These are phyloP conservation scores for Penicillium alfredii DNA, from an alignment of 495 filamentous ascomycete species.

Conservation along the genomic window DNA sequence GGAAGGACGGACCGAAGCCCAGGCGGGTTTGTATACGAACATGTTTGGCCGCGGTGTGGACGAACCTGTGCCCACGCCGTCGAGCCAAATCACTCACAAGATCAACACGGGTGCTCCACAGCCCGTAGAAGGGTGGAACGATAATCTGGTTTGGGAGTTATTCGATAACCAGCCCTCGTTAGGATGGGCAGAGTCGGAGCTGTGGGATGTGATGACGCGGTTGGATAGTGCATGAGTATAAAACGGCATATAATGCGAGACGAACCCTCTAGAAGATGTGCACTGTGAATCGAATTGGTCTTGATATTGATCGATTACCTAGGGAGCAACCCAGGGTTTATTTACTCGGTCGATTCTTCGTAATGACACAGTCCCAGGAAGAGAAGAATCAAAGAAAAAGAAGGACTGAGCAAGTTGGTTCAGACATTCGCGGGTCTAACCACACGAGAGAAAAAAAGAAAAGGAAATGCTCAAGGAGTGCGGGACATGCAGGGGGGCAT, in stretches of 20 bases:
- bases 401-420: constrained; percentile 15
- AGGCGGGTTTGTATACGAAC: constrained; percentile 1
- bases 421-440: constrained; percentile 21
- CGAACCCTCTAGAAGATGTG: too few relatives aligned
- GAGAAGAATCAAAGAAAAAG: constrained; percentile 7
- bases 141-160: constrained; percentile 29
- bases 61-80: constrained; percentile 1
- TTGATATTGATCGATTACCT: too few relatives aligned
- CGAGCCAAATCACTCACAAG: constrained; percentile 1
- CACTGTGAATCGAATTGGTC: too few relatives aligned
- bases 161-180: constrained; percentile 28
- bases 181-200: constrained; percentile 26
- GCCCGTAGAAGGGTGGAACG: constrained; percentile 23
- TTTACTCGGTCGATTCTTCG: constrained; percentile 17
- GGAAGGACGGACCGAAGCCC: neutral
- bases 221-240: constrained; percentile 3
- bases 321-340: too few relatives aligned
- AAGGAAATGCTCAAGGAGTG: constrained; percentile 11
- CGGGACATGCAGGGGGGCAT: constrained; percentile 15
- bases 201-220: constrained; percentile 19
- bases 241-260: too few relatives aligned
- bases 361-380: constrained; percentile 21
- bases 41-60: constrained; percentile 4
- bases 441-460: constrained; percentile 10
- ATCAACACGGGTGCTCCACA: constrained; percentile 1